Base-by-base conservation (phyloP, 306 rosid species). In the Purshia tridentata region DNA sequence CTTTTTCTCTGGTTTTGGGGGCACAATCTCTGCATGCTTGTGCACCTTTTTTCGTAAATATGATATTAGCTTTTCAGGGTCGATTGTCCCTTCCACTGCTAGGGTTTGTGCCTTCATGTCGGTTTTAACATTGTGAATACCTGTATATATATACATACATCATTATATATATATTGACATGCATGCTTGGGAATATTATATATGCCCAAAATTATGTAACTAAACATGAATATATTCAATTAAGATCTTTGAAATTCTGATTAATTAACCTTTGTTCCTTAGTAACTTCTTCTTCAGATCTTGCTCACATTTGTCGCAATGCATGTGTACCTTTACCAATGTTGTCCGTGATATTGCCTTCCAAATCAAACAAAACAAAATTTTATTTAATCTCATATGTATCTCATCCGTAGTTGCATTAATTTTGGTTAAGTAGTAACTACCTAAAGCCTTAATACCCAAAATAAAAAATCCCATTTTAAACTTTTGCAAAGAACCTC, bases 271-370 rank as follows among this genome's bases (percentile, higher is more conserved):
- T 84, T 74, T 90, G 80, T 85, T 88, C 85, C 44, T 82, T 19
- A 93, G 40, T 79, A 93, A 69, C 75, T 35, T 91, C 9, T 23
- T 76, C 71, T 74, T 78, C 63, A 93, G 84, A 81, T 93, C 98
- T 71, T 84, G 80, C 83, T 86, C 97, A 68, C 98, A 93, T 83
- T 93, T 81, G 67, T 77, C 70, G 71, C 97, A 93, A 67, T 93
- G 98, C 92, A 93, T 83, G 81, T 84, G 69, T 76, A 86, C 88
- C 83, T 91, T 93, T 83, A 66, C 87, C 20, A 71, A 14, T 65
- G 79, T 85, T 51, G 84, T 93, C 63, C 92, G 80, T 12, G 84
- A 40, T 66, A 78, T 78, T 67, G 82, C 77, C 96, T 88, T 72
- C 9, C 4, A 77, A 72, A 78, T 51, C 67, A 79, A 72, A 61